Percentiles rank a stretch among this genome's conserved stretches.
Conservation (phyloP, 1,284 basidiomycete species). For the Boletus sp. region DNA sequence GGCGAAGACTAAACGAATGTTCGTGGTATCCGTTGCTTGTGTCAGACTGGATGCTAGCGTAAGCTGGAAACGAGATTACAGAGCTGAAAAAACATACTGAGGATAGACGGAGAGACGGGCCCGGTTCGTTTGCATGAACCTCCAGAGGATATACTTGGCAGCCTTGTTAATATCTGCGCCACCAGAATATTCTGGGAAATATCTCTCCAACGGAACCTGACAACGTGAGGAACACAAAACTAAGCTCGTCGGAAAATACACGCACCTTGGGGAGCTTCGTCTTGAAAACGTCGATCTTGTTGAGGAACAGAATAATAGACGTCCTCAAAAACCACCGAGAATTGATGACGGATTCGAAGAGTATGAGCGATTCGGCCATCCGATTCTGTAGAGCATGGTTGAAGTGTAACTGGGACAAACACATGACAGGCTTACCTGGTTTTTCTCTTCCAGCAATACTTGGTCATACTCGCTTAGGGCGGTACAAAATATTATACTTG, state of each 20-base stretch:
- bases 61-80: not conserved
- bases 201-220: slow-evolving; percentile 81
- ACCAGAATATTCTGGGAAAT: slow-evolving; percentile 95
- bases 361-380: slow-evolving; percentile 91
- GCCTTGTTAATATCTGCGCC: slow-evolving; percentile 97
- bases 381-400: slow-evolving; percentile 66
- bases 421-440: slow-evolving; percentile 60
- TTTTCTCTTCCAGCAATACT: slow-evolving; percentile 78
- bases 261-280: slow-evolving; percentile 83
- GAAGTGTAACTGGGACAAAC: slow-evolving; percentile 17
- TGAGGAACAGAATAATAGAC: slow-evolving; percentile 91
- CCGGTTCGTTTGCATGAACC: slow-evolving; percentile 95
- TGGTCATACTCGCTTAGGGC: slow-evolving; percentile 96
- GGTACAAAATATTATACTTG: slow-evolving; percentile 95
- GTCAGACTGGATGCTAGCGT: slow-evolving; percentile 56
- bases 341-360: slow-evolving; percentile 97
- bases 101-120: slow-evolving; percentile 90
- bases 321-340: slow-evolving; percentile 97
- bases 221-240: not conserved
- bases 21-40: slow-evolving; percentile 80
- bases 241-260: not conserved
- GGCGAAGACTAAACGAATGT: slow-evolving; percentile 91
- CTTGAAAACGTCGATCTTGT: slow-evolving; percentile 98
- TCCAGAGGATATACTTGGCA: slow-evolving; percentile 97
- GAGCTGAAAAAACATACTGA: slow-evolving; percentile 65